Percentiles rank a stretch among this genome's conserved stretches.
These are phyloP conservation scores for Solanum ossicruentum DNA, from an alignment of 257 asterid species.

Conservation along the genomic window DNA sequence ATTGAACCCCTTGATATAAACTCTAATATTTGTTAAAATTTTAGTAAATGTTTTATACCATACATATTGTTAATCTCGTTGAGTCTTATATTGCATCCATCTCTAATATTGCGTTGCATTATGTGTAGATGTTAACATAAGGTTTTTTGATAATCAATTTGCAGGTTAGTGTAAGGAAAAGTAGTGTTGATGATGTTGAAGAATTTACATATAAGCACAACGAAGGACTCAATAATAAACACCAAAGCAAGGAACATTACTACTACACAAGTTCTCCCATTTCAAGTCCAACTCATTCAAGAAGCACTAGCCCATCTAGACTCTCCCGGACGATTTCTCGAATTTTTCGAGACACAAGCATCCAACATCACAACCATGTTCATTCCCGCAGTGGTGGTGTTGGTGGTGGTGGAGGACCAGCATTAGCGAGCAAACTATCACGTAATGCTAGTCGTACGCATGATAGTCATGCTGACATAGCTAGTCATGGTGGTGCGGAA, in stretches of 20 bases:
- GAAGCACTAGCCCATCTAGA: slow-evolving; percentile 7
- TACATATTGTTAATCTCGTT: background rate
- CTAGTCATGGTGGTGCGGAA: background rate
- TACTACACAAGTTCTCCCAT: slow-evolving; percentile 12
- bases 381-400: background rate
- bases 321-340: slow-evolving; percentile 8
- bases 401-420: background rate
- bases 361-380: background rate
- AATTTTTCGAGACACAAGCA: slow-evolving; percentile 23
- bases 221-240: background rate
- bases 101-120: background rate
- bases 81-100: background rate
- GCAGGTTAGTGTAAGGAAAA: slow-evolving; percentile 14
- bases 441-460: background rate
- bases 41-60: background rate
- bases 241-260: background rate
- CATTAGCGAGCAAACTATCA: background rate
- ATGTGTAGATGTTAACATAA: background rate
- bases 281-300: slow-evolving; percentile 21
- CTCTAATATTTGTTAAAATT: background rate
- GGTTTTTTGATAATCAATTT: background rate
- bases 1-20: background rate
- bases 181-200: background rate
- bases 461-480: background rate
- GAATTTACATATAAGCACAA: background rate